Base-by-base conservation (phyloP, 306 rosid genomes). In the Luffa acutangula region DNA sequence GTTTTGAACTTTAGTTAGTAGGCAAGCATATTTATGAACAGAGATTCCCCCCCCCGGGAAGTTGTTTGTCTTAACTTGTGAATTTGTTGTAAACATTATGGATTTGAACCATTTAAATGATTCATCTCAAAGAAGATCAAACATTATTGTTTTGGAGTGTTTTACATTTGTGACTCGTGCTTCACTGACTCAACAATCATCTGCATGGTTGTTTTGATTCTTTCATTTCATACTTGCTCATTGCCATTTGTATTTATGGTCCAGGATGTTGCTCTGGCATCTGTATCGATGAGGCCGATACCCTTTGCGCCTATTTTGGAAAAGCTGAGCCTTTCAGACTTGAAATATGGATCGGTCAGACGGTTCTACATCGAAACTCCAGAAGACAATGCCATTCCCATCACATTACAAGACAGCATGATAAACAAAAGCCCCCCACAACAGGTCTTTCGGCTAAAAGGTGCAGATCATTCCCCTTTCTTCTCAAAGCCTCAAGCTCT, bases 401-500 rank as follows among this genome's bases (percentile, higher is more conserved):
- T 82, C 52, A 43, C 88, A 4, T 85, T 87, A 53, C 99, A 96
- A 78, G 94, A 91, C 79, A 81, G 78, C 82, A 96, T 96, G 96
- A 88, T 91, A 79, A 88, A 90, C 12, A 87, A 84, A 37, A 90
- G 88, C 81, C 91, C 93, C 20, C 96, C 98, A 0, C 94, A 96
- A 60, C 86, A 85, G 76, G 93, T 96, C 64, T 87, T 93, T 77
- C 83, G 84, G 53, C 63, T 96, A 60, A 96, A 96, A 82, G 93
- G 94, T 5, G 96, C 98, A 2, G 98, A 96, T 84, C 99, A 96
- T 84, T 89, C 98, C 1, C 99, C 99, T 0, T 93, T 96, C 78
- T 96, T 96, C 90, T 96, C 99, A 45, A 96, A 89, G 85, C 98
- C 98, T 81, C 99, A 96, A 87, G 98, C 99, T 60, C 82, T 96